Conservation (phyloP, 768 basidiomycete species). For the Leccinum subtestaceum region DNA sequence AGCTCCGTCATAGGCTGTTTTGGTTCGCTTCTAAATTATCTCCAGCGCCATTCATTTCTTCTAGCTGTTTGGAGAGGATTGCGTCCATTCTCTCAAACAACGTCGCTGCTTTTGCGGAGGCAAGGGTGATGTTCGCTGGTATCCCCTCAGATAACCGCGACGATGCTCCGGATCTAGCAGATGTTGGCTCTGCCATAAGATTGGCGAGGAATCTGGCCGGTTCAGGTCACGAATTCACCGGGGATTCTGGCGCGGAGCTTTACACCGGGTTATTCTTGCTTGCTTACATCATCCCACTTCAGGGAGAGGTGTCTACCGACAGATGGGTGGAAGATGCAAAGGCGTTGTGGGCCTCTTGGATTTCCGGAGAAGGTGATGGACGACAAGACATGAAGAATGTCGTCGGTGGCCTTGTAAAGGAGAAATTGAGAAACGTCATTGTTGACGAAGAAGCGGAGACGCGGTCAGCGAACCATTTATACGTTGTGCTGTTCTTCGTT, state of each 20-base stretch:
- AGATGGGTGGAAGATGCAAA: slow-evolving; percentile 23
- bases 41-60: slow-evolving; percentile 24
- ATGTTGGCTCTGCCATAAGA: slow-evolving; percentile 3
- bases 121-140: slow-evolving; percentile 12
- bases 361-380: slow-evolving; percentile 6
- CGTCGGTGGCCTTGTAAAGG: slow-evolving; percentile 38
- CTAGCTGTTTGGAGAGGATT: slow-evolving; percentile 15
- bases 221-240: slow-evolving; percentile 21
- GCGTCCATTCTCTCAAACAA: slow-evolving; percentile 16
- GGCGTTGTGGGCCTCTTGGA: slow-evolving; percentile 33
- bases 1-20: not conserved
- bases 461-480: slow-evolving; percentile 27
- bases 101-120: slow-evolving; percentile 15
- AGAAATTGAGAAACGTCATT: slow-evolving; percentile 41
- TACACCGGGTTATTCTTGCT: slow-evolving; percentile 23
- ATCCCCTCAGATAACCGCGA: slow-evolving; percentile 2
- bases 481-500: not conserved
- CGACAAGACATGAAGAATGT: slow-evolving; percentile 22
- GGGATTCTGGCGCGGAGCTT: slow-evolving; percentile 19
- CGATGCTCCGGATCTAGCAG: not conserved
- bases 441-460: slow-evolving; percentile 33
- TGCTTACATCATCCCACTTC: slow-evolving; percentile 16
- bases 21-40: not conserved
- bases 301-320: slow-evolving; percentile 7
- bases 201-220: slow-evolving; percentile 16